Percentiles rank a stretch among this genome's conserved stretches.
phyloP scores from a whole-genome alignment of 805 yeast genomes.

The Cyberlindnera americana region DNA sequence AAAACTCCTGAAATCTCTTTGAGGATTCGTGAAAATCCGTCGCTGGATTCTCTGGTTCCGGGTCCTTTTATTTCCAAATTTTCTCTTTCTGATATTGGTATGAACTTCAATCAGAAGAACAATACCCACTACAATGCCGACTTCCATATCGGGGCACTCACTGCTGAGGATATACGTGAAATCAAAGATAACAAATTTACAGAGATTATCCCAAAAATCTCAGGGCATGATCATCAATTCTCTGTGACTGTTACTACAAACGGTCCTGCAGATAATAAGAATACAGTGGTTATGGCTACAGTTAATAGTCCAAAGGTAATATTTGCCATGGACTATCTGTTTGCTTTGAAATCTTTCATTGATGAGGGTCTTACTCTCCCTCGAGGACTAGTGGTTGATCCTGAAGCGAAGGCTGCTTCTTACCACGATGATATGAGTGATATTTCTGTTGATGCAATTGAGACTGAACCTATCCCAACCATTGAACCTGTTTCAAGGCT shows the following conservation, averaged over 20 bases:
- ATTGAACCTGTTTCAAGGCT: conserved; percentile 22
- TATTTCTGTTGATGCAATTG: too few relatives aligned
- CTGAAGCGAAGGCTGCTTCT: too few relatives aligned
- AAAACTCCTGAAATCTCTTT: conserved; percentile 61
- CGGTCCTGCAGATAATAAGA: conserved; percentile 37
- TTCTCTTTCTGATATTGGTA: conserved; percentile 55
- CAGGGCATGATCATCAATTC: conserved; percentile 67
- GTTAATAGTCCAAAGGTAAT: conserved; percentile 80
- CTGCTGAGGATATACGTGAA: conserved; percentile 69
- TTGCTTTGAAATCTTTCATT: conserved; percentile 66
- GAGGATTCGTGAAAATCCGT: conserved; percentile 54
- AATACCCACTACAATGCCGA: conserved; percentile 57
- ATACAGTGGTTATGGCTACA: conserved; percentile 51
- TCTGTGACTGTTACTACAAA: conserved; percentile 48
- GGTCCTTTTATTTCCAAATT: conserved; percentile 49
- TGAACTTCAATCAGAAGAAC: conserved; percentile 47
- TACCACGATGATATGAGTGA: too few relatives aligned
- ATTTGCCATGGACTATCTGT: conserved; percentile 79
- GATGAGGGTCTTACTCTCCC: conserved; percentile 42
- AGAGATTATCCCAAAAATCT: conserved; percentile 71
- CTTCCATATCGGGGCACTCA: conserved; percentile 65
- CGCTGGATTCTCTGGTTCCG: conserved; percentile 31
- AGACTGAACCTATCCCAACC: background rate
- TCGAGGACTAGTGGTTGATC: conserved; percentile 1
- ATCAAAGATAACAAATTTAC: conserved; percentile 65